A percentile compares a stretch with the other conserved stretches of the same genome.
Conservation (phyloP, 2,329 filamentous ascomycete species). For the Aspergillus ochraceus region DNA sequence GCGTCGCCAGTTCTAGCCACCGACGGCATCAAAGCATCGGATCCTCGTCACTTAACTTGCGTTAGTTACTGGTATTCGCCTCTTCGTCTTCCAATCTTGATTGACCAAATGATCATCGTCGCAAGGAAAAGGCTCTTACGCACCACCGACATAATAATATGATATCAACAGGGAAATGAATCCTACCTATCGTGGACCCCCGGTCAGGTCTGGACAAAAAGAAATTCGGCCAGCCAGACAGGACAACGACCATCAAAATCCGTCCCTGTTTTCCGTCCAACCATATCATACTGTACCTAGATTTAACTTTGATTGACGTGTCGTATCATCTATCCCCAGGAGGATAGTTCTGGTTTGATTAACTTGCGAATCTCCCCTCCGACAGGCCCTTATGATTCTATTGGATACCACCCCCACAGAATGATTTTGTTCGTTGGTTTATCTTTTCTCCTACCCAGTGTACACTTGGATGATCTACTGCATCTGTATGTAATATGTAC, state of each 20-base stretch:
- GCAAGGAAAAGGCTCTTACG: not conserved
- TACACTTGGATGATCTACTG: no score
- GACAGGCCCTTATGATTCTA: not conserved
- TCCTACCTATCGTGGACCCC: not conserved
- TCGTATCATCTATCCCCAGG: not conserved
- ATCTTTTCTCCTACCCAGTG: not conserved
- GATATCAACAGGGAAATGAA: slow-evolving; percentile 1
- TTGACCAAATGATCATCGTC: not conserved
- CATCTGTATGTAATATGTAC: no score
- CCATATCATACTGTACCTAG: not conserved
- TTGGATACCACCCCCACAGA: not conserved
- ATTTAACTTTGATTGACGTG: slow-evolving; percentile 6
- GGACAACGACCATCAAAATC: not conserved
- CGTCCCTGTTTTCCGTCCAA: not conserved
- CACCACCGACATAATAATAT: not conserved
- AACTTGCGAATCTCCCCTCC: not conserved
- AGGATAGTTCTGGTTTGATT: not conserved
- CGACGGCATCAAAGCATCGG: not conserved
- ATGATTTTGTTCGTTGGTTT: not conserved
- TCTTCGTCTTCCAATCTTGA: not conserved
- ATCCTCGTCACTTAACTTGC: not conserved
- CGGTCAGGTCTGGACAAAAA: not conserved
- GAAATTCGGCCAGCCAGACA: not conserved
- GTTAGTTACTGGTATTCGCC: not conserved
- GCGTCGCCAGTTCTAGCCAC: no score